Evolutionary conservation across 257 asterid species (phyloP), one percentile per base, ranked within the genome.

Genomic region (Solanum virginianum): DNA sequence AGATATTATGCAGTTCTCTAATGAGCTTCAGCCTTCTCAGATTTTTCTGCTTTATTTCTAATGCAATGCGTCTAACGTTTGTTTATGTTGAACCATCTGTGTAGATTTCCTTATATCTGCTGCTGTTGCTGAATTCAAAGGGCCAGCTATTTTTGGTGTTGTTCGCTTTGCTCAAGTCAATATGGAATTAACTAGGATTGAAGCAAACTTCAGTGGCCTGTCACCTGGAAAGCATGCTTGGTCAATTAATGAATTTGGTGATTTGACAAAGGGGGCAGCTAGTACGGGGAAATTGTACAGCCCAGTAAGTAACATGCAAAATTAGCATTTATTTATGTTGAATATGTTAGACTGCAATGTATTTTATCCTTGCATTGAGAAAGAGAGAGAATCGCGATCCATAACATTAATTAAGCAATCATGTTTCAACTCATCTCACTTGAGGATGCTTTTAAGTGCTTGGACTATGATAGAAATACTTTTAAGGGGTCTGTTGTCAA

Each of bases 71-170:
- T 79, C 63, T 54, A 53, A 79, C 47, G 26, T 18, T 0, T 79
- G 3, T 16, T 53, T 77, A 39, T 45, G 13, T 36, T 18, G 57
- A 80, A 56, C 22, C 80, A 17, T 71, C 66, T 7, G n/a, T 89
- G 93, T 93, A 96, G 99, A 94, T 87, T 95, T 91, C 90, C 94
- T 95, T 75, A 90, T 92, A 71, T 95, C 98, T 54, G 97, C 98
- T 60, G 98, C 97, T 26, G 98, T 97, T 74, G 90, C 97, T 66
- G 99, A 97, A 92, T 94, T 97, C 55, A 97, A 97, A 88, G 99
- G 98, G 39, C 98, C 98, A 6, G 87, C 53, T 75, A 85, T 94
- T 66, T 95, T 91, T 83, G 99, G 98, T 16, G 97, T 97, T 22
- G 98, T 95, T 84, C 98, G 97, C 55, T 83, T 97, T 84, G 97